Evolutionary conservation across 371 early-diverging fungal genomes (phyloP).

Genomic region (Batrachochytrium dendrobatidis): DNA sequence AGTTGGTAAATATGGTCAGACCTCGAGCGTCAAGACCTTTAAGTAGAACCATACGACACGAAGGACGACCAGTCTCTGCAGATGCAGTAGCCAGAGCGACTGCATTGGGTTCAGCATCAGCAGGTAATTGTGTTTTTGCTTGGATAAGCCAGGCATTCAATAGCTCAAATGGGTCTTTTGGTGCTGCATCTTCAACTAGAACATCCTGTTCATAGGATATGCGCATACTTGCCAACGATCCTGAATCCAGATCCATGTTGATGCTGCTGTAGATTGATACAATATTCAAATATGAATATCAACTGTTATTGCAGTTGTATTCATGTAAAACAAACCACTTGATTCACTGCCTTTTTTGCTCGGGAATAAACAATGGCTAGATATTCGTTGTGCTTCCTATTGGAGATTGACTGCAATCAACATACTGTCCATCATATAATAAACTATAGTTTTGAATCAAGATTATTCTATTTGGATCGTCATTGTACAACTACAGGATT

Average conservation of each 20-base stretch:
- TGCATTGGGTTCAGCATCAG: constrained; percentile 37
- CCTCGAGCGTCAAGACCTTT: constrained; percentile 35
- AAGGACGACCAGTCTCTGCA: constrained; percentile 20
- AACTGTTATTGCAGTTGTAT: too few species aligned
- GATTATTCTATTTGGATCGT: too few species aligned
- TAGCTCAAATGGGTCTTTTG: constrained; percentile 22
- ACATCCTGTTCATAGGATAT: constrained; percentile 19
- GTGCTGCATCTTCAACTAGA: constrained; percentile 14
- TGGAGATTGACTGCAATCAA: too few species aligned
- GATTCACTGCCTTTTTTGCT: too few species aligned
- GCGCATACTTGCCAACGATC: constrained; percentile 28
- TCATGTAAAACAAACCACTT: too few species aligned
- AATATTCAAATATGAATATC: too few species aligned
- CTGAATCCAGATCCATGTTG: neutral
- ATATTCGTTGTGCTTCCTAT: too few species aligned
- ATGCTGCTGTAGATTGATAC: too few species aligned
- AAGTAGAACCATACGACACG: constrained; percentile 40
- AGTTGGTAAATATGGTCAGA: constrained; percentile 47
- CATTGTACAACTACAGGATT: too few species aligned
- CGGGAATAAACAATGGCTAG: too few species aligned
- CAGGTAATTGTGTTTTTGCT: constrained; percentile 9
- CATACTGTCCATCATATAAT: too few species aligned
- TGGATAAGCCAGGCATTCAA: constrained; percentile 36
- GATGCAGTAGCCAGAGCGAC: constrained; percentile 29
- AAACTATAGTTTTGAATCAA: too few species aligned